A percentile compares a stretch with the other conserved stretches of the same genome.
phyloP scores from a whole-genome alignment of 495 filamentous ascomycete genomes.

The Tuber indicum region DNA sequence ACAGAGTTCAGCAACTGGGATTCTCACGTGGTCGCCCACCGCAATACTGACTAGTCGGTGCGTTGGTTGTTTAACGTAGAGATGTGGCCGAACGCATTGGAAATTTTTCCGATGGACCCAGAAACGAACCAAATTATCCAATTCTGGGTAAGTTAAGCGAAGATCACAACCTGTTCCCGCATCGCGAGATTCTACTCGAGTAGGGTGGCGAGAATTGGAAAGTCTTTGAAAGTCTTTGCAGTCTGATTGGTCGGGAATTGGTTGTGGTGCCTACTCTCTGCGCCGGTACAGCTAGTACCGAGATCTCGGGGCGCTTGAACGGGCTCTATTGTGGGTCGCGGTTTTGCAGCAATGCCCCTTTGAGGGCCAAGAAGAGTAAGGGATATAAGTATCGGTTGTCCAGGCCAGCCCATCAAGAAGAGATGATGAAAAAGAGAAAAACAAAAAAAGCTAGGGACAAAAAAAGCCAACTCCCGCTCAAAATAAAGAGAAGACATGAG shows the following conservation, averaged over 20 bases:
- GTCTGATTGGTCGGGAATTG: not conserved
- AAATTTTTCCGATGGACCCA: not conserved
- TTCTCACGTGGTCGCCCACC: not conserved
- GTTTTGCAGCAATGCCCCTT: not conserved
- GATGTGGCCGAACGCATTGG: not conserved
- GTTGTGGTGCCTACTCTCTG: not conserved
- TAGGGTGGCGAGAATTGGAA: not conserved
- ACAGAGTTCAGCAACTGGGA: not conserved
- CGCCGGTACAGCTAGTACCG: not conserved
- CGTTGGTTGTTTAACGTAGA: not conserved
- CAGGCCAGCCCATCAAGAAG: slow-evolving; percentile 9
- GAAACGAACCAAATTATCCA: not conserved
- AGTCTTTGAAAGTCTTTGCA: not conserved
- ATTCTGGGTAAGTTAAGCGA: not conserved
- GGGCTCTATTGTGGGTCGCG: not conserved
- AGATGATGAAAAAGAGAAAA: slow-evolving; percentile 34
- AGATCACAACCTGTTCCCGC: not conserved
- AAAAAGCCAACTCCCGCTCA: slow-evolving; percentile 39
- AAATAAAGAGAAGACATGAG: slow-evolving; percentile 30
- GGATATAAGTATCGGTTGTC: not conserved
- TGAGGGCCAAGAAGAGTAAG: not conserved
- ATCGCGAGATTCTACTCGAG: not conserved
- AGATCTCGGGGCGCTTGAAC: not conserved
- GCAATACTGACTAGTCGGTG: not conserved
- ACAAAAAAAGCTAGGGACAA: slow-evolving; percentile 42